Evolutionary conservation across 495 filamentous ascomycete genomes (phyloP), one percentile per base, ranked within the genome.

Genomic region (Cairneyella variabilis): DNA sequence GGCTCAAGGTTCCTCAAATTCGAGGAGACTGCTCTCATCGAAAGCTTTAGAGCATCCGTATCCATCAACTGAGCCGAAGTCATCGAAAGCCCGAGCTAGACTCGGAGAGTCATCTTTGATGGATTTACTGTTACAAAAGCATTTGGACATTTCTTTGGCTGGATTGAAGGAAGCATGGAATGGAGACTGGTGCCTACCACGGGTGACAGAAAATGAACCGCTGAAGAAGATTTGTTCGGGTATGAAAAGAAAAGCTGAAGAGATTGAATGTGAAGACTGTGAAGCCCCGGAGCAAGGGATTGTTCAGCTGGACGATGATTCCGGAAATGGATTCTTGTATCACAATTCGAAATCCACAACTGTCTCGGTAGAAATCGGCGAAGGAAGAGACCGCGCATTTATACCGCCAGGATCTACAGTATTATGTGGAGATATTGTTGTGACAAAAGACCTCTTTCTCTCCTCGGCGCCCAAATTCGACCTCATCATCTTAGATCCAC

Each of bases 401-500:
- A 51, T 64, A 49, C 48, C 50, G 9, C 52, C 62, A 34, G 41
- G 53, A 26, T 68, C 73, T 17, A 59, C 59, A 18, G 60, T 64
- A 48, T 51, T 81, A 22, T 57, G 53, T n/a, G 73, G 73, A 44
- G 70, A 65, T 34, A 67, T 79, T 52, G 48, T 63, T n/a, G 59
- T 63, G 7, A 64, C 60, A 26, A 59, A 66, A 2, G 32, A 54
- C 5, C 32, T 37, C 2, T 72, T 79, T 52, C 51, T 67, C 3
- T 44, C 53, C 25, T 25, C 54, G 14, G 66, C 71, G 12, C 71
- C 70, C 21, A 69, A 71, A 48, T 96, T 96, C 69, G 76, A 92
- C 64, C 71, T 96, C 32, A 79, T 97, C 41, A 67, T 96, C 21
- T 76, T 97, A 7, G 93, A 97, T 64, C 93, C 93, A 17, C 93